These are phyloP conservation scores for Sporobolomyces roseus DNA, from an alignment of 768 basidiomycete genomes.

Conservation along the genomic window DNA sequence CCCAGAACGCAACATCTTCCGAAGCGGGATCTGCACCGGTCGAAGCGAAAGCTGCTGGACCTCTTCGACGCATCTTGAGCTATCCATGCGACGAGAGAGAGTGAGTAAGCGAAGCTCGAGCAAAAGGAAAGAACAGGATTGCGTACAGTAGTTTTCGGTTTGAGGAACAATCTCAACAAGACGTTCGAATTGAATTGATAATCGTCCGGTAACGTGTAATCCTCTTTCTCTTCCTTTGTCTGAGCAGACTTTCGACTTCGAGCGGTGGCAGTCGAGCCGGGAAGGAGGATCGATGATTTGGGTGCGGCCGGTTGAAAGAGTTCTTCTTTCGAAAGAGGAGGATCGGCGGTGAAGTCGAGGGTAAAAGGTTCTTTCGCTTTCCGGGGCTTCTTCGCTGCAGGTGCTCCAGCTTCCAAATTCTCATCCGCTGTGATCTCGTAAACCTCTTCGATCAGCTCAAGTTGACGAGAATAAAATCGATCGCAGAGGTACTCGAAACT, in stretches of 20 bases:
- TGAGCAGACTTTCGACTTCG: slow-evolving; percentile 53
- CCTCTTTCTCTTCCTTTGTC: slow-evolving; percentile 59
- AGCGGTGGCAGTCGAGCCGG: slow-evolving; percentile 55
- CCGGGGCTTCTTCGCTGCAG: slow-evolving; percentile 50
- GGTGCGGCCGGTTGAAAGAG: slow-evolving; percentile 74
- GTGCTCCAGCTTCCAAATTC: background rate
- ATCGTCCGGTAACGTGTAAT: slow-evolving; percentile 84
- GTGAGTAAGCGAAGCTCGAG: background rate
- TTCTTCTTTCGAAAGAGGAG: slow-evolving; percentile 63
- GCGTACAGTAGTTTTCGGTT: slow-evolving; percentile 89
- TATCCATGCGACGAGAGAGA: slow-evolving; percentile 48
- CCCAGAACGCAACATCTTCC: slow-evolving; percentile 96
- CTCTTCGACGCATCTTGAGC: slow-evolving; percentile 83
- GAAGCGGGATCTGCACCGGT: slow-evolving; percentile 13
- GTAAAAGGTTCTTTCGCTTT: slow-evolving; percentile 67
- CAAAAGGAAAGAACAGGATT: slow-evolving; percentile 46
- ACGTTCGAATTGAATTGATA: slow-evolving; percentile 94
- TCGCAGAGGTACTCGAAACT: background rate
- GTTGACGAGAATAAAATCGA: background rate
- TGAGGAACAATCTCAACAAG: slow-evolving; percentile 85
- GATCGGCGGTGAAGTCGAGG: slow-evolving; percentile 67
- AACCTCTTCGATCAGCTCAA: background rate
- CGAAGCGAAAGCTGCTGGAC: slow-evolving; percentile 47
- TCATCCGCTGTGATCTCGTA: background rate
- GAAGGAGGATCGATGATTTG: slow-evolving; percentile 65